Conservation (phyloP, 495 filamentous ascomycete species). For the Sordaria brevicollis region DNA sequence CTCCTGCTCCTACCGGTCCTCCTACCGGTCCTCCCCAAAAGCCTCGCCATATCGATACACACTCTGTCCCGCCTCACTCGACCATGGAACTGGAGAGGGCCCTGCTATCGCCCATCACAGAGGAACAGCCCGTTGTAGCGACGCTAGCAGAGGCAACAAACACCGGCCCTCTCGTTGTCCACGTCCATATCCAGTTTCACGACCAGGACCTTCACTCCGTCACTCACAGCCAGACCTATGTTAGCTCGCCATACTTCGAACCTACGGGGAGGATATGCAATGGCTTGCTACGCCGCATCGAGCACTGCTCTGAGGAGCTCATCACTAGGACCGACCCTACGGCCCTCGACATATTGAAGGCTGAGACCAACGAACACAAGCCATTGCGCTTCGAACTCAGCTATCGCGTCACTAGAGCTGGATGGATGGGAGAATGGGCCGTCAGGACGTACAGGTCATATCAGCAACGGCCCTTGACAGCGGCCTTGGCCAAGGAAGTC, state of each 20-base stretch:
- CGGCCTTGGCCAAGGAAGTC: constrained; percentile 30
- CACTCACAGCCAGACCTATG: constrained; percentile 29
- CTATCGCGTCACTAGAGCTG: constrained; percentile 28
- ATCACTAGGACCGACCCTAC: constrained; percentile 36
- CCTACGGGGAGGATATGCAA: constrained; percentile 30
- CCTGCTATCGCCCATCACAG: constrained; percentile 15
- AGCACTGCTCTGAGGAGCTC: constrained; percentile 37
- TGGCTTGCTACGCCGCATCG: constrained; percentile 34
- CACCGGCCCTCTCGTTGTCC: constrained; percentile 14
- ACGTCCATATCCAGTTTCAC: constrained; percentile 35
- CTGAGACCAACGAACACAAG: constrained; percentile 25
- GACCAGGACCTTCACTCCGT: constrained; percentile 29
- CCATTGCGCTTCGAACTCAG: constrained; percentile 34
- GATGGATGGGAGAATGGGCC: constrained; percentile 28
- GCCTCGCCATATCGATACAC: neutral
- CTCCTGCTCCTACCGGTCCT: neutral
- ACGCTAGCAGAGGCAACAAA: neutral
- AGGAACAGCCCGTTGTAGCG: constrained; percentile 5
- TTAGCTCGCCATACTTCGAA: constrained; percentile 26
- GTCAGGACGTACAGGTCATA: constrained; percentile 33
- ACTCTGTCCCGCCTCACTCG: neutral
- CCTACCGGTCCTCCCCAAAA: neutral
- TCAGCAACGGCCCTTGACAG: constrained; percentile 32
- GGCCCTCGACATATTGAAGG: constrained; percentile 28
- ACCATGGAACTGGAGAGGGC: constrained; percentile 16